Percentiles rank a stretch among this genome's conserved stretches.
phyloP scores from a whole-genome alignment of 139 green algal genomes.

The Mesostigma viride region DNA sequence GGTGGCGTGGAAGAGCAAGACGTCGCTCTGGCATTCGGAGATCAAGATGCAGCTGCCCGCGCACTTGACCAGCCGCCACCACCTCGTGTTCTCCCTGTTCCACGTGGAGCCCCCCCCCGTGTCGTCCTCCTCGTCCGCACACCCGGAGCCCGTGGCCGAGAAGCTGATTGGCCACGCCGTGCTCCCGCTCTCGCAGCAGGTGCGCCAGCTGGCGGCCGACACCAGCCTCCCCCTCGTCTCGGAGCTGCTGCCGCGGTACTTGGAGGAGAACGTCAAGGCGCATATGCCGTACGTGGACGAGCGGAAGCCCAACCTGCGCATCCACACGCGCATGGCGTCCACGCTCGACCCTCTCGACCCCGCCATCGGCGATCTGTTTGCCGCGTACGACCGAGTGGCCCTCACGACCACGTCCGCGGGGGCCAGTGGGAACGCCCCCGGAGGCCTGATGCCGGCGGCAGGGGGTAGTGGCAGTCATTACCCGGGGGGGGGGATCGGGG shows the following conservation, averaged over 20 bases:
- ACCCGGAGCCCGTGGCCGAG: too few relatives aligned
- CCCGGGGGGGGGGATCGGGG: too few relatives aligned
- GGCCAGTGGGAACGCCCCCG: too few relatives aligned
- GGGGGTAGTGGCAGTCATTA: too few relatives aligned
- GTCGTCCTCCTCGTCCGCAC: not conserved
- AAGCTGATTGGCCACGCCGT: not conserved
- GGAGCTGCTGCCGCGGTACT: conserved; percentile 22
- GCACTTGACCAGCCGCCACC: conserved; percentile 17
- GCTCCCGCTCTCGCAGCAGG: not conserved
- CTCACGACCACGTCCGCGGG: not conserved
- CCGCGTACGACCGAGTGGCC: not conserved
- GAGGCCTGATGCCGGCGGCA: too few relatives aligned
- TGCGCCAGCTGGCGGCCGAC: conserved; percentile 12
- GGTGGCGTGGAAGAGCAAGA: not conserved
- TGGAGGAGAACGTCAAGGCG: conserved; percentile 9
- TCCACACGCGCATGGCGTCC: not conserved
- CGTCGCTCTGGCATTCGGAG: conserved; percentile 27
- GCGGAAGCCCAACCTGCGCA: not conserved
- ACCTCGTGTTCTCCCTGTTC: conserved; percentile 35
- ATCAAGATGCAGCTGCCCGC: conserved; percentile 28
- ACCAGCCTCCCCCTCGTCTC: conserved; percentile 20
- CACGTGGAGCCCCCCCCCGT: conserved; percentile 3
- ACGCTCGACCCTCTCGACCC: not conserved
- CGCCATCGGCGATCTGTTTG: not conserved
- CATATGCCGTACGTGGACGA: not conserved